Conservation (phyloP, 257 asterid genomes). For the Linaria vulgaris region DNA sequence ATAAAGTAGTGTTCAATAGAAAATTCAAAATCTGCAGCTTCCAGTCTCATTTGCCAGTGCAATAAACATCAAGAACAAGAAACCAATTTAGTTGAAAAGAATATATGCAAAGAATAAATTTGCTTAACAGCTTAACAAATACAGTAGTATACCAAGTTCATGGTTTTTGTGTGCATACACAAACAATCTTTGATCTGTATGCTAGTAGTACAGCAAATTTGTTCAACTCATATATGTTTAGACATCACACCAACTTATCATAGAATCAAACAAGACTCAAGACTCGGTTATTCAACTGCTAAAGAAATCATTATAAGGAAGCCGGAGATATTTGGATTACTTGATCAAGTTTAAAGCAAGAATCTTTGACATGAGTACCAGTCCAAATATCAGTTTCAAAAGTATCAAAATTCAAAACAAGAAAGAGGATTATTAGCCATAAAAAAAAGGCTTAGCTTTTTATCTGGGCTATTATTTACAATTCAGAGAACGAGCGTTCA, state of each 20-base stretch:
- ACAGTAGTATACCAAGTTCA: not conserved
- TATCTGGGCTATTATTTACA: slow-evolving; percentile 1
- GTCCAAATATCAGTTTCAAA: slow-evolving; percentile 18
- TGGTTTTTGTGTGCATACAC: not conserved
- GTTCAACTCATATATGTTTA: no score
- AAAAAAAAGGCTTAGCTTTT: slow-evolving; percentile 19
- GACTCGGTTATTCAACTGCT: not conserved
- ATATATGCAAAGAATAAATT: no score
- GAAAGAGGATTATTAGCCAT: not conserved
- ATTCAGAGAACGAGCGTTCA: slow-evolving; percentile 24
- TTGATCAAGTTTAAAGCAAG: not conserved
- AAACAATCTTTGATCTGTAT: not conserved
- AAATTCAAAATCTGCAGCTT: not conserved
- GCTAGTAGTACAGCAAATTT: not conserved
- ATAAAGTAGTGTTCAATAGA: no score
- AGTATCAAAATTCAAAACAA: not conserved
- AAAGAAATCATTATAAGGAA: not conserved
- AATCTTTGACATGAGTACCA: slow-evolving; percentile 8
- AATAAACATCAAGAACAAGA: no score
- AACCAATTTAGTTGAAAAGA: no score
- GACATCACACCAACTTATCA: not conserved
- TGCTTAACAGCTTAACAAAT: no score
- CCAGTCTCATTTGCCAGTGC: not conserved
- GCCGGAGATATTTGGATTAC: not conserved
- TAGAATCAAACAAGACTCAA: not conserved